Percentiles rank a stretch among this genome's conserved stretches.
phyloP scores from a whole-genome alignment of 148 eudicot species.

The Beta vulgaris region DNA sequence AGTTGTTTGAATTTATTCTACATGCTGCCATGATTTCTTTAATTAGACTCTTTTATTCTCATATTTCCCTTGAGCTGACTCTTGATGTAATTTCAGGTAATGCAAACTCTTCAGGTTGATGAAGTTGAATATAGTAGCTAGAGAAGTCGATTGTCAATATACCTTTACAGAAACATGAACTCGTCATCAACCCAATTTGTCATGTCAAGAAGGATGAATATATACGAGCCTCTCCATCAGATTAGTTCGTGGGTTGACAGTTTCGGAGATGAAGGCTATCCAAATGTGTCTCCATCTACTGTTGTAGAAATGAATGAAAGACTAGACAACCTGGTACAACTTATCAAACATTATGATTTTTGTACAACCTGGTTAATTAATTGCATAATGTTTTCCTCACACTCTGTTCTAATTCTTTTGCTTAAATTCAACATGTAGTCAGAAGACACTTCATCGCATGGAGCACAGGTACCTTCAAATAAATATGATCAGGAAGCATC shows the following conservation, averaged over 20 bases:
- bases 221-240: constrained; percentile 83
- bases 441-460: constrained; percentile 78
- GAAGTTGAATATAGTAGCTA: constrained; percentile 16
- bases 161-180: constrained; percentile 46
- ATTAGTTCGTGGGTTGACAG: constrained; percentile 72
- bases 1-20: neutral
- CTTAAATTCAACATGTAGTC: constrained; percentile 41
- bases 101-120: constrained; percentile 11
- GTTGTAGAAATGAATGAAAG: constrained; percentile 52
- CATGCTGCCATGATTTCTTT: neutral
- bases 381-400: neutral
- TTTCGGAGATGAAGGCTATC: constrained; percentile 57
- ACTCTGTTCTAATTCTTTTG: constrained; percentile 2
- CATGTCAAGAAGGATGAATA: constrained; percentile 68
- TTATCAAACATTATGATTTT: constrained; percentile 1
- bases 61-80: constrained; percentile 1
- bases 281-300: constrained; percentile 50
- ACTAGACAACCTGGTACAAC: constrained; percentile 58
- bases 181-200: constrained; percentile 64
- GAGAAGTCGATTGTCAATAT: constrained; percentile 14
- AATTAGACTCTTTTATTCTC: neutral
- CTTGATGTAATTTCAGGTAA: constrained; percentile 10
- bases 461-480: constrained; percentile 48
- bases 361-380: neutral
- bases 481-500: constrained; percentile 68